These are phyloP conservation scores for Leccinum holopus DNA, from an alignment of 1,284 basidiomycete genomes.

Conservation along the genomic window DNA sequence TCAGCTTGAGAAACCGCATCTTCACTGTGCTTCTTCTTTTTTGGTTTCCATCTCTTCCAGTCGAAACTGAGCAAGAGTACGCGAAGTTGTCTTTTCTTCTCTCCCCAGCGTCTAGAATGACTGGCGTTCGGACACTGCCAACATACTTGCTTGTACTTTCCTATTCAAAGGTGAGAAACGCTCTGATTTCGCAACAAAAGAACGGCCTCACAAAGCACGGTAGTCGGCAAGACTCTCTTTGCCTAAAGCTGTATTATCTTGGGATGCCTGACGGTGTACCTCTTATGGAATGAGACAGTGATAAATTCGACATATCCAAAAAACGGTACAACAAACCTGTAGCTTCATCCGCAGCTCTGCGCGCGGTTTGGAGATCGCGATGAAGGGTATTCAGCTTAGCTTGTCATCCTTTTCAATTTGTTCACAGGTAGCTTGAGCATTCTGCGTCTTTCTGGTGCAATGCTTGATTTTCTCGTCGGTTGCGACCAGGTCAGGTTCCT, in stretches of 20 bases:
- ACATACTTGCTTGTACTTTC: slow-evolving; percentile 73
- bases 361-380: slow-evolving; percentile 67
- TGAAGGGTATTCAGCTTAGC: slow-evolving; percentile 58
- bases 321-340: slow-evolving; percentile 50
- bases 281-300: slow-evolving; percentile 43
- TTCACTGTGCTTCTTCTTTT: slow-evolving; percentile 57
- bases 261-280: slow-evolving; percentile 71
- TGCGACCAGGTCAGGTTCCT: slow-evolving; percentile 82
- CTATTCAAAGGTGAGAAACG: slow-evolving; percentile 40
- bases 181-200: background rate
- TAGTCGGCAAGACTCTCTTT: slow-evolving; percentile 89
- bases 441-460: slow-evolving; percentile 73
- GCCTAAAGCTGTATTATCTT: slow-evolving; percentile 75
- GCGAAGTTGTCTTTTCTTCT: slow-evolving; percentile 74
- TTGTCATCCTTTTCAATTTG: slow-evolving; percentile 67
- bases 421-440: slow-evolving; percentile 62
- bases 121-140: slow-evolving; percentile 87
- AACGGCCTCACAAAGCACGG: slow-evolving; percentile 65
- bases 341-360: slow-evolving; percentile 72
- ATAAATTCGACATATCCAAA: slow-evolving; percentile 1
- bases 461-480: slow-evolving; percentile 88
- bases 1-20: slow-evolving; percentile 59
- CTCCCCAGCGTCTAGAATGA: slow-evolving; percentile 78
- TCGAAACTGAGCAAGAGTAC: slow-evolving; percentile 70
- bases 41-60: slow-evolving; percentile 63